Evolutionary conservation across 805 yeast species (phyloP).

Genomic region (Metschnikowia gelsemii): DNA sequence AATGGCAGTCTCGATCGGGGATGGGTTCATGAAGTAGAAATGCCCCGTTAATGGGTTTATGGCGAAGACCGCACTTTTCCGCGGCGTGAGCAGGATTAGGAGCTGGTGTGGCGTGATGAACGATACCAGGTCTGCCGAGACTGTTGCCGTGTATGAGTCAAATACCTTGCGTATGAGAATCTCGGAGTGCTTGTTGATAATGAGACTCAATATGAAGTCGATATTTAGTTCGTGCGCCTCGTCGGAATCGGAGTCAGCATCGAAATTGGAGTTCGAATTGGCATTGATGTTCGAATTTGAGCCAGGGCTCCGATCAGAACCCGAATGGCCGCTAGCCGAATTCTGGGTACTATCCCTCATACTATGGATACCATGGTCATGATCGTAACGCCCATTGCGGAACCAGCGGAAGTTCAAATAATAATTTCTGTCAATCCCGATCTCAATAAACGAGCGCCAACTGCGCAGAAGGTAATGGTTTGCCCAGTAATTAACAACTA

Average conservation of each 20-base stretch:
- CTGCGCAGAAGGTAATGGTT: conserved; percentile 43
- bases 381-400: conserved; percentile 49
- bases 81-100: conserved; percentile 31
- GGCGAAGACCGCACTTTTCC: conserved; percentile 35
- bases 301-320: too few relatives aligned
- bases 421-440: conserved; percentile 52
- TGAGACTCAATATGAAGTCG: conserved; percentile 34
- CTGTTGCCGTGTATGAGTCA: conserved; percentile 15
- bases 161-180: conserved; percentile 29
- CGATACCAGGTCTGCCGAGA: conserved; percentile 15
- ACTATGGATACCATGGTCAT: conserved; percentile 18
- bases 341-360: too few relatives aligned
- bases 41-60: conserved; percentile 42
- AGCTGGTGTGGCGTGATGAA: conserved; percentile 35
- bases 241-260: conserved; percentile 9
- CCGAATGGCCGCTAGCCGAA: too few relatives aligned
- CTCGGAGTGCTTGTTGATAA: conserved; percentile 41
- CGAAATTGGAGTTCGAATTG: conserved; percentile 1
- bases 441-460: conserved; percentile 55
- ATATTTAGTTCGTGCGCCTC: conserved; percentile 35
- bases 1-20: conserved; percentile 33
- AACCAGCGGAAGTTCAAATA: conserved; percentile 61
- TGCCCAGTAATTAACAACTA: conserved; percentile 64
- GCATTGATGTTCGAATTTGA: too few relatives aligned
- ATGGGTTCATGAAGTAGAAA: conserved; percentile 41